Evolutionary conservation across 495 filamentous ascomycete genomes (phyloP), one percentile per base, ranked within the genome.

Genomic region (Talaromyces adpressus): DNA sequence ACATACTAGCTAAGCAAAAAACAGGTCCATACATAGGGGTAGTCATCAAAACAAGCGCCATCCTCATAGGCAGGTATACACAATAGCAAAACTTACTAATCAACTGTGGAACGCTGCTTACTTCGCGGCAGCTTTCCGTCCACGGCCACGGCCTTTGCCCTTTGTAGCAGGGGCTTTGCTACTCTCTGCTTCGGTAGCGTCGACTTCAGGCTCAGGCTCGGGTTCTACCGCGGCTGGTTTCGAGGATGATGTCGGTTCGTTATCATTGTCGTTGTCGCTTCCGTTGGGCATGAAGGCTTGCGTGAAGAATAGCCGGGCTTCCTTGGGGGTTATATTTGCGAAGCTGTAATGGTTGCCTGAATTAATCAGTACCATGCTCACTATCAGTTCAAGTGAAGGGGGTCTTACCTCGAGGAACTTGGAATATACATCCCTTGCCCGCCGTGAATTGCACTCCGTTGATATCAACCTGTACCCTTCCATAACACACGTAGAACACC

Each of bases 301-400:
- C 1, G 90, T 85, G 74, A 96, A 96, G 78, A 94, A 95, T 12
- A 96, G 80, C 22, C 88, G 84, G 3, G 87, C 87, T n/a, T 83
- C 77, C 45, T 77, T 80, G 57, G 84, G 79, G 66, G 85, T 84
- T 25, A 86, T 82, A 68, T 96, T 96, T 45, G 81, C 75, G 64
- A 96, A 93, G 67, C 85, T 88, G 70, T 96, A 96, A 57, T 90
- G 84, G 65, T 95, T 96, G 49, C 90, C 91, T 96, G 66, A 62
- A 29, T 41, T 16, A 59, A 66, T 61, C 58, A 56, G 53, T 20
- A 51, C 36, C 32, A 30, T 36, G 32, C 23, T 47, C 2, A n/a
- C 25, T 29, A 12, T 39, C 12, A 16, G 20, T 49, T 51, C 16
- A 34, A 12, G 32, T 47, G 41, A 45, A 58, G 36, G 4, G 12